These are phyloP conservation scores for Carex pumila DNA, from an alignment of 176 grass and related monocot genomes.

Conservation along the genomic window DNA sequence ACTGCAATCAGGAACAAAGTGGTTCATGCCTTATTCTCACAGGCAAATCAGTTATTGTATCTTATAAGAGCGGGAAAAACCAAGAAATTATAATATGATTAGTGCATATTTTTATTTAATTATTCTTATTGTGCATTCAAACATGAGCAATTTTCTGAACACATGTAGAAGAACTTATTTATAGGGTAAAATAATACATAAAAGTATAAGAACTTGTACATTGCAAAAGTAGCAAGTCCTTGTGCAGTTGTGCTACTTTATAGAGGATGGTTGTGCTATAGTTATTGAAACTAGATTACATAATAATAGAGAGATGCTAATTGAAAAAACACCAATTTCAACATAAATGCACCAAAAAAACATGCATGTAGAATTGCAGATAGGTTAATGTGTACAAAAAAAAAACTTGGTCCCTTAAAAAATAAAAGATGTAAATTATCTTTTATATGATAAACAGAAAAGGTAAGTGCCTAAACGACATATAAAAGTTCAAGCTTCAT, in stretches of 20 bases:
- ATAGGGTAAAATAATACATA: neutral
- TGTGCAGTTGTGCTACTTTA: neutral
- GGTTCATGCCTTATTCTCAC: neutral
- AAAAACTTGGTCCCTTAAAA: neutral
- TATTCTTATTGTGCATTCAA: neutral
- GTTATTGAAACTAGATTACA: neutral
- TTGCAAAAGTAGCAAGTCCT: neutral
- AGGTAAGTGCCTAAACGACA: neutral
- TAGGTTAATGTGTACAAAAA: neutral
- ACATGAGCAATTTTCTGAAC: neutral
- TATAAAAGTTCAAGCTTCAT: neutral
- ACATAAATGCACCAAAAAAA: neutral
- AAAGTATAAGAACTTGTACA: neutral
- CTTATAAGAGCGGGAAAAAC: neutral
- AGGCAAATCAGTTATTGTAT: neutral
- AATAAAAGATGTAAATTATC: neutral
- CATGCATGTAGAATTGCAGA: neutral
- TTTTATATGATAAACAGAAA: neutral
- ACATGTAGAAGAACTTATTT: neutral
- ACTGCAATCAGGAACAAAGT: slow-evolving; percentile 28
- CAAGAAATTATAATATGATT: neutral
- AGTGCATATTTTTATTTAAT: neutral
- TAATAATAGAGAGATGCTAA: neutral
- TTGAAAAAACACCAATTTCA: neutral
- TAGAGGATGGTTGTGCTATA: neutral